Percentiles rank a stretch among this genome's conserved stretches.
phyloP scores from a whole-genome alignment of 2,329 filamentous ascomycete genomes.

The Colletotrichum australisinense region DNA sequence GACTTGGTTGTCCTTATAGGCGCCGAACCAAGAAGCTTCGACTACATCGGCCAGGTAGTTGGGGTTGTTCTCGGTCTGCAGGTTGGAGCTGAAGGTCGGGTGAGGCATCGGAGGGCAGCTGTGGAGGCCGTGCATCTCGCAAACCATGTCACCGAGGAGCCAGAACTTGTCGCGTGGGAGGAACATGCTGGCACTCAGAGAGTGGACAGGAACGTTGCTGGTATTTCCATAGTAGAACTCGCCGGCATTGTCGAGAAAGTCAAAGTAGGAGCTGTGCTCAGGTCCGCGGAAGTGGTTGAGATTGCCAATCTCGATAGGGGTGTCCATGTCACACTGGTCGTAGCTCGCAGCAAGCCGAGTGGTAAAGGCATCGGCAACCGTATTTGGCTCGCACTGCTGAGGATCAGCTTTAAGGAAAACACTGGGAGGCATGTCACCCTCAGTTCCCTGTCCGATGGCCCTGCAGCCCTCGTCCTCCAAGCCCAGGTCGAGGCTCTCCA shows the following conservation, averaged over 20 bases:
- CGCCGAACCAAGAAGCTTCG: slow-evolving; percentile 53
- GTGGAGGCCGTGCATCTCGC: slow-evolving; percentile 40
- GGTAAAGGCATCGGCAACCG: slow-evolving; percentile 42
- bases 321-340: slow-evolving; percentile 62
- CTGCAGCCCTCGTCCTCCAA: neutral
- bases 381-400: slow-evolving; percentile 14
- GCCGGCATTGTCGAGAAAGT: slow-evolving; percentile 59
- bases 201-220: slow-evolving; percentile 62
- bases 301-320: slow-evolving; percentile 66
- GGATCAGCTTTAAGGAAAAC: slow-evolving; percentile 15
- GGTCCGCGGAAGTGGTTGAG: slow-evolving; percentile 61
- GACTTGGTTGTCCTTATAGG: slow-evolving; percentile 54
- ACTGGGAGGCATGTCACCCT: slow-evolving; percentile 38
- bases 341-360: slow-evolving; percentile 53
- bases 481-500: neutral
- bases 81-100: neutral
- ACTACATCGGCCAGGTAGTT: slow-evolving; percentile 13
- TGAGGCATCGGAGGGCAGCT: slow-evolving; percentile 11
- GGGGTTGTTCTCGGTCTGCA: neutral
- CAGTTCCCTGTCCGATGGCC: slow-evolving; percentile 7
- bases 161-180: slow-evolving; percentile 61
- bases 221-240: slow-evolving; percentile 60
- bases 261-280: slow-evolving; percentile 59
- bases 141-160: slow-evolving; percentile 36
- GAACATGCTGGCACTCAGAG: slow-evolving; percentile 66